Conservation (phyloP, 2,329 filamentous ascomycete genomes). For the Fusarium equiseti region DNA sequence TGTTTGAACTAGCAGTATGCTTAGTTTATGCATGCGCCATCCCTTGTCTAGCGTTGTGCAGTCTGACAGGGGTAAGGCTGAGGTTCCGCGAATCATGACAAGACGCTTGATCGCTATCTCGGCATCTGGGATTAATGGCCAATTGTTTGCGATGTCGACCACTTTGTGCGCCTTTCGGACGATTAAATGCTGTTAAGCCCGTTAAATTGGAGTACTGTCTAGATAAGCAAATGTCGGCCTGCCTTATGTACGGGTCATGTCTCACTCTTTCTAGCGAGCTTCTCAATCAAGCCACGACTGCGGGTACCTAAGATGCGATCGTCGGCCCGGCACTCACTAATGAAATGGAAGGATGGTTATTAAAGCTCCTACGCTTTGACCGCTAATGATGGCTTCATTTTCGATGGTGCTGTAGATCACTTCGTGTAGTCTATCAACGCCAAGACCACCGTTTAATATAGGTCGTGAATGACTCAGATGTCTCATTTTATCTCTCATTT, state of each 20-base stretch:
- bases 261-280: conserved; percentile 8
- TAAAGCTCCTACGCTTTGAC: conserved; percentile 17
- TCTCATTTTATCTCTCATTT: neutral
- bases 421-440: neutral
- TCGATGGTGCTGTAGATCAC: neutral
- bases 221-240: conserved; percentile 6
- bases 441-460: neutral
- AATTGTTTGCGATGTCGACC: conserved; percentile 21
- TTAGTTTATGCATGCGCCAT: conserved; percentile 31
- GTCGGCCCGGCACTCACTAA: conserved; percentile 3
- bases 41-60: conserved; percentile 19
- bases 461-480: neutral
- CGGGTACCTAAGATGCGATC: conserved; percentile 10
- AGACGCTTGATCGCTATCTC: conserved; percentile 8
- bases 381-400: conserved; percentile 1
- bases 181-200: neutral
- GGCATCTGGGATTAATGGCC: conserved; percentile 6
- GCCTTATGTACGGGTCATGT: neutral
- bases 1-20: conserved; percentile 31
- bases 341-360: neutral
- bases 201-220: neutral
- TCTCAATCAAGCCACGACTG: conserved; percentile 17
- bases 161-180: neutral
- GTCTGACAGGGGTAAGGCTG: conserved; percentile 2
- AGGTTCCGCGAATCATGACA: conserved; percentile 27